Evolutionary conservation across 495 filamentous ascomycete species (phyloP), one percentile per base, ranked within the genome.

Genomic region (Massariosphaeria phaeospora): DNA sequence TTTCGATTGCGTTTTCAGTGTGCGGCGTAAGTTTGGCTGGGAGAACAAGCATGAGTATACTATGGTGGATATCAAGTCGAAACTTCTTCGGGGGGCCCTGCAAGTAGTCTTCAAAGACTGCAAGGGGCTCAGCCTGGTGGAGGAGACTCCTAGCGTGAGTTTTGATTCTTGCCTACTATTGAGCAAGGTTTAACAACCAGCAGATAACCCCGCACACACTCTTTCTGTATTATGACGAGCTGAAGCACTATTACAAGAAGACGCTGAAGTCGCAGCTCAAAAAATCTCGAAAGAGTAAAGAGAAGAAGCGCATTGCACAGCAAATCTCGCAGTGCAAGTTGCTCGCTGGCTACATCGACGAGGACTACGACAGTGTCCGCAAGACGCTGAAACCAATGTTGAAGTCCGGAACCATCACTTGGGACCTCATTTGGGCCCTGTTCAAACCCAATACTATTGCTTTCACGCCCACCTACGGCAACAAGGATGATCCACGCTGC

Each of bases 401-500:
- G 13, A 83, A 90, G 52, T 84, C 85, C 44, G 86, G 87, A 25
- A 84, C 84, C 47, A 95, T 96, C 66, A 94, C 89, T 4, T 96
- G 90, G 54, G 89, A 95, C 52, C 78, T 95, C 9, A 68, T 35
- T 15, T 48, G 91, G 91, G 89, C 91, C 2, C 70, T 96, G 6
- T 91, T 88, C 75, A 94, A 95, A 62, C 90, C 91, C 5, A 91
- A 94, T 62, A 88, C 88, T 12, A 79, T 95, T 31, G 85, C 84
- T 1, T 91, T 85, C 62, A 86, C 86, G 0, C 80, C 81, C 2
- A 93, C 88, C 1, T 93, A 95, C 59, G 86, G 86, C 2, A 83
- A 78, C 38, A 68, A 75, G 15, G 88, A 94, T 43, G 86, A 95
- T 64, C 89, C 90, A 1, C 83, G 88, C 27, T 86, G 87, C n/a